Base-by-base conservation (phyloP, 2,329 filamentous ascomycete species). In the Trichothecium roseum region DNA sequence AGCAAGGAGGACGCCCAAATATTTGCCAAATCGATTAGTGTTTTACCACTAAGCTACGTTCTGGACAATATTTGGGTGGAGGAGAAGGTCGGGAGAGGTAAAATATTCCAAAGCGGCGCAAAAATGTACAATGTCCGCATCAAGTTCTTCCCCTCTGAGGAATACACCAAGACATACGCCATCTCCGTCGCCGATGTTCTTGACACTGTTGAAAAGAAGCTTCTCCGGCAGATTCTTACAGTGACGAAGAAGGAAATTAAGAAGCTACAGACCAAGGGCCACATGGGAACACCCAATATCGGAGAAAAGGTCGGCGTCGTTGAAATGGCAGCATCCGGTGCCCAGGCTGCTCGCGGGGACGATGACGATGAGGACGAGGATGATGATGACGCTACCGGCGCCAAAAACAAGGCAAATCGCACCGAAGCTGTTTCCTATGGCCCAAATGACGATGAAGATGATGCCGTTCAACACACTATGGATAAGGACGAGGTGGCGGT, bases 21-120 rank as follows among this genome's bases (percentile, higher is more conserved):
- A 32, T 96, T 98, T 52, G 82, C 88, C 32, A 98, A 98, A 64
- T 83, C 79, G 18, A 94, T 96, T 52, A 94, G 84, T 51, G 78
- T 83, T 42, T 71, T 96, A 30, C 84, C 83, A 4, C 69, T 98
- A 30, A 79, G 84, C 0, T 81, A 93, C 48, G 76, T 98, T 26
- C 63, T 95, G 20, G 84, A 96, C 53, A 78, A 79, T 43, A 81
- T 86, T 12, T 76, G 71, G 2, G 83, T 96, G 16, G 80, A 77
- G 36, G 93, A 98, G 59, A 76, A 72, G 18, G 75, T 89, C 35
- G 84, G 84, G 10, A 72, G 74, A 39, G 86, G 85, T 28, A 61
- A 75, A 22, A 74, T 74, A 4, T 72, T 78, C 50, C 20, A 36
- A 14, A 62, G 69, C 1, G 72, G 84, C 47, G 84, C 86, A 36